Evolutionary conservation across 768 basidiomycete species (phyloP), one percentile per base, ranked within the genome.

Genomic region (Psilocybe cubensis): DNA sequence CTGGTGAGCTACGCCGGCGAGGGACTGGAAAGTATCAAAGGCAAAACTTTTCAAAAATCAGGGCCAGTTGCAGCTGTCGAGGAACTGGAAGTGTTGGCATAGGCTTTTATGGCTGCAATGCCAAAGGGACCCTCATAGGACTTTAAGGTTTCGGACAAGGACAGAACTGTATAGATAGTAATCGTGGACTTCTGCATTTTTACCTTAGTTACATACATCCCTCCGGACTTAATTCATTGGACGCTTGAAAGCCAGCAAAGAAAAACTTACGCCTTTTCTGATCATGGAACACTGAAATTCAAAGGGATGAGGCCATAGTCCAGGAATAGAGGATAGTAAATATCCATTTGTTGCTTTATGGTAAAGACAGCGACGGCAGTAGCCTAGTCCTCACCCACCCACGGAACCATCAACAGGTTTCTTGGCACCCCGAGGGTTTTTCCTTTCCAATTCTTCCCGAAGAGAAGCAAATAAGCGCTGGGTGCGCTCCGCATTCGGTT

Each of bases 1-100:
- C 76, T 88, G 8, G 87, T 96, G 56, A 89, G 85, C 66, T 99
- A 98, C 62, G 89, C 90, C 20, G 97, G 97, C 14, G 97, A 99
- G 71, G 96, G 94, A 1, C 74, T 98, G 58, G 87, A 91, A 65
- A 75, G 72, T 46, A 80, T 91, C 46, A 87, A 86, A 72, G 95
- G 94, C 43, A 88, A 88, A 78, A 83, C 73, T 25, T 89, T 94
- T 71, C 81, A 81, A 44, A 91, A 83, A 70, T 91, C 89, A 14
- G 94, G 93, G 9, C 68, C 83, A 31, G 88, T 88, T 17, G 83
- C 77, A 66, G 74, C 74, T 18, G 63, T 88, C 28, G 88, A 88
- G 67, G 90, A 91, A 67, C 74, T 95, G 60, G 90, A 92, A 63
- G 83, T 78, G 52, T 75, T 94, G 63, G 72, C 80, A 58, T 89